These are phyloP conservation scores for Colletotrichum euphorbiae DNA, from an alignment of 2,329 filamentous ascomycete genomes.

Conservation along the genomic window DNA sequence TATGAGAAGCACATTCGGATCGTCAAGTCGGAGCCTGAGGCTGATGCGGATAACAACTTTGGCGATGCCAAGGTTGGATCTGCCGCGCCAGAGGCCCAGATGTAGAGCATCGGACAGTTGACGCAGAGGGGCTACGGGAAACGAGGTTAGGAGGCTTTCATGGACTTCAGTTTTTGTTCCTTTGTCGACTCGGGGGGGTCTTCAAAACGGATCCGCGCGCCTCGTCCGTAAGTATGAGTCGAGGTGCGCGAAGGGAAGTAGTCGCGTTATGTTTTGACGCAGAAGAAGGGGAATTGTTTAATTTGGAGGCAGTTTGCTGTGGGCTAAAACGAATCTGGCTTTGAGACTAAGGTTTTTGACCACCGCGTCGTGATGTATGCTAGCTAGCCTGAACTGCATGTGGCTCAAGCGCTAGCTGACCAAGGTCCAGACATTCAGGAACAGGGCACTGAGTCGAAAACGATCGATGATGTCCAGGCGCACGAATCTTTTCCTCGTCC, in stretches of 20 bases:
- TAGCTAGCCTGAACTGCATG: not conserved
- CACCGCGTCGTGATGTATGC: not conserved
- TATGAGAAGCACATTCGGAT: conserved; percentile 70
- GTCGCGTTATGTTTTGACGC: not conserved
- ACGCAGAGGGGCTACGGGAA: not conserved
- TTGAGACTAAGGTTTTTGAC: not conserved
- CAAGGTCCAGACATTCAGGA: not conserved
- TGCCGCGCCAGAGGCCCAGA: not conserved
- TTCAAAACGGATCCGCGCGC: not conserved
- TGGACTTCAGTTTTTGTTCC: not conserved
- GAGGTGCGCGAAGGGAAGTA: not conserved
- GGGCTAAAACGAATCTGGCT: not conserved
- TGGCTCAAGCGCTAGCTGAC: not conserved
- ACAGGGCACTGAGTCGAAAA: not conserved
- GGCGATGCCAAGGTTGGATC: conserved; percentile 27
- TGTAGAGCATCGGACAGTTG: not conserved
- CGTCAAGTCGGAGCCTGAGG: conserved; percentile 51
- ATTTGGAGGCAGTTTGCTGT: not conserved
- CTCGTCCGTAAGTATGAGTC: not conserved
- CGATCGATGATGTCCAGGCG: not conserved
- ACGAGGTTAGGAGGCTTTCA: not conserved
- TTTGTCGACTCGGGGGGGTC: not conserved
- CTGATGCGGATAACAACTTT: conserved; percentile 2
- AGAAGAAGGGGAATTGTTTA: not conserved
- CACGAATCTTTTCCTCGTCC: not conserved